A percentile compares a stretch with the other conserved stretches of the same genome.
Conservation (phyloP, 345 rosid genomes). For the Balakata baccata region DNA sequence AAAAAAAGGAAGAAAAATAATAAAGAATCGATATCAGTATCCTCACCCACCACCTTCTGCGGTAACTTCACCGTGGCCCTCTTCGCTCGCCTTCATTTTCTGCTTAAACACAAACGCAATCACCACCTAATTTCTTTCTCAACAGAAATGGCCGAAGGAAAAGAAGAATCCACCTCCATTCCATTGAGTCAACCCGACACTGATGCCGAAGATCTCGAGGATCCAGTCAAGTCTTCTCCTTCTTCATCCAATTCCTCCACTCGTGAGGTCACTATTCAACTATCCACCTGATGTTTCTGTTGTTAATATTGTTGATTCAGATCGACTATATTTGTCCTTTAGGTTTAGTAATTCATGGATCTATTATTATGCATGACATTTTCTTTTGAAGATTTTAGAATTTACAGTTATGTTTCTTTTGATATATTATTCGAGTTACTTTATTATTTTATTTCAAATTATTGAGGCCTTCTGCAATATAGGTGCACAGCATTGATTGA, state of each 20-base stretch:
- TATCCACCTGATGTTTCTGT: neutral
- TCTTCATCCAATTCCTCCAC: slow-evolving; percentile 54
- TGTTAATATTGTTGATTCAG: neutral
- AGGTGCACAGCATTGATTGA: neutral
- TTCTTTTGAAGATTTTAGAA: too few relatives aligned
- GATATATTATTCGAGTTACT: neutral
- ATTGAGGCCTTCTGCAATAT: neutral
- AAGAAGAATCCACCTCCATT: slow-evolving; percentile 57
- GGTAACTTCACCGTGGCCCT: too few relatives aligned
- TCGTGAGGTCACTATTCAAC: slow-evolving; percentile 46
- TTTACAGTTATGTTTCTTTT: neutral
- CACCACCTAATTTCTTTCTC: too few relatives aligned
- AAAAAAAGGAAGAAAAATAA: too few relatives aligned
- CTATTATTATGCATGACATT: neutral
- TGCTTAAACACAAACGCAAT: too few relatives aligned
- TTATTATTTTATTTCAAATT: neutral
- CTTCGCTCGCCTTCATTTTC: too few relatives aligned
- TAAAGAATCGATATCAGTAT: too few relatives aligned
- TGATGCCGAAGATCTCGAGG: slow-evolving; percentile 53
- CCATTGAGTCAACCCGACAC: slow-evolving; percentile 50
- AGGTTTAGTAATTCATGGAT: neutral
- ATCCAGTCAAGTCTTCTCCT: slow-evolving; percentile 56
- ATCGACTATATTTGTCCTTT: neutral
- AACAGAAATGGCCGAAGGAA: slow-evolving; percentile 52
- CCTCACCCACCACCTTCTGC: too few relatives aligned